Conservation (phyloP, 208 protist genomes). For the Acanthamoeba quina region DNA sequence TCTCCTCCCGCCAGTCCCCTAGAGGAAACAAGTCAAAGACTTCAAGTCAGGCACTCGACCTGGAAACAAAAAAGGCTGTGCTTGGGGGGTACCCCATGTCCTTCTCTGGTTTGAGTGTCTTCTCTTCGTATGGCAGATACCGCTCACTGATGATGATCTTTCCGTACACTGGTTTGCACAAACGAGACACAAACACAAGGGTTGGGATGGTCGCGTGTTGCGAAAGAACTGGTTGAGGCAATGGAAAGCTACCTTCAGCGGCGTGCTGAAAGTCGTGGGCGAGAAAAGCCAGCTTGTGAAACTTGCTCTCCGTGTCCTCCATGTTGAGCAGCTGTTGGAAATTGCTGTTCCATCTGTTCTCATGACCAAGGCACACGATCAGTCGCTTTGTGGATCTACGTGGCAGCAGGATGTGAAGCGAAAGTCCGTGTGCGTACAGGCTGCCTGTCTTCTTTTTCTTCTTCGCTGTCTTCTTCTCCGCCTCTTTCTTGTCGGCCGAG, state of each 20-base stretch:
- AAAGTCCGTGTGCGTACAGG: neutral
- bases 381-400: neutral
- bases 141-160: slow-evolving; percentile 60
- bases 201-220: neutral
- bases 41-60: neutral
- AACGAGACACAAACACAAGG: neutral
- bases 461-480: neutral
- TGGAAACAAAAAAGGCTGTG: neutral
- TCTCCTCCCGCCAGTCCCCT: slow-evolving; percentile 30
- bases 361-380: neutral
- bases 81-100: neutral
- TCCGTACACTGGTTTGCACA: neutral
- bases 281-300: slow-evolving; percentile 34
- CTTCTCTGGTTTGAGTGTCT: slow-evolving; percentile 44
- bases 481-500: neutral
- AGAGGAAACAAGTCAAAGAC: neutral
- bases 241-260: neutral
- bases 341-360: slow-evolving; percentile 58
- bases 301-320: slow-evolving; percentile 59
- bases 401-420: neutral
- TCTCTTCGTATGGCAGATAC: slow-evolving; percentile 21
- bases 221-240: neutral
- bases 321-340: slow-evolving; percentile 18
- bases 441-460: slow-evolving; percentile 26
- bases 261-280: slow-evolving; percentile 62